Conservation (phyloP, 306 rosid species). For the Gleditsia sinensis region DNA sequence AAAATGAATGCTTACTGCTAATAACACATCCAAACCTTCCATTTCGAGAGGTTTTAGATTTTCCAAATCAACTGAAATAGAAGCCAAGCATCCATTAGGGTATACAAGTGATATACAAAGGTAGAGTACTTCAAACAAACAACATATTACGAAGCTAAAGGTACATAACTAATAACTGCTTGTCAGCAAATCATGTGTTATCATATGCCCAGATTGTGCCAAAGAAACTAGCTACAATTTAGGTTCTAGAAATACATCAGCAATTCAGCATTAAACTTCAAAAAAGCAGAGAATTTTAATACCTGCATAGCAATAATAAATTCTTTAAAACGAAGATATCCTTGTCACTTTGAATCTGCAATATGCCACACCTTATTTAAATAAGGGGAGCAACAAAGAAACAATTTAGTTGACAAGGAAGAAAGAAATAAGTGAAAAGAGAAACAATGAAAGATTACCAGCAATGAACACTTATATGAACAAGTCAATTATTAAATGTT, state of each 20-base stretch:
- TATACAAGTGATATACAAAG: neutral
- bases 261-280: neutral
- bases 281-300: neutral
- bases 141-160: neutral
- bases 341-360: slow-evolving; percentile 88
- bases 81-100: slow-evolving; percentile 22
- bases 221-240: slow-evolving; percentile 39
- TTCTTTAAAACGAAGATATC: slow-evolving; percentile 85
- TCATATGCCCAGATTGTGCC: slow-evolving; percentile 41
- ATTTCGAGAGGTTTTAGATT: slow-evolving; percentile 62
- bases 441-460: neutral
- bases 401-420: slow-evolving; percentile 2
- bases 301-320: slow-evolving; percentile 87
- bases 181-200: slow-evolving; percentile 39
- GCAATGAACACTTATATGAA: slow-evolving; percentile 1
- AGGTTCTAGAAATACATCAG: slow-evolving; percentile 1
- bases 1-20: slow-evolving; percentile 50
- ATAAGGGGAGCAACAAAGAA: slow-evolving; percentile 19
- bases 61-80: slow-evolving; percentile 59
- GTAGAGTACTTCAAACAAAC: slow-evolving; percentile 1
- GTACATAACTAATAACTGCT: slow-evolving; percentile 29
- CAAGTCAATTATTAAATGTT: slow-evolving; percentile 6
- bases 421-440: neutral
- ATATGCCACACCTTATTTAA: slow-evolving; percentile 86
- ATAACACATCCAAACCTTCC: slow-evolving; percentile 69